Evolutionary conservation across 805 yeast genomes (phyloP), one percentile per base, ranked within the genome.

Genomic region (Yarrowia deformans): DNA sequence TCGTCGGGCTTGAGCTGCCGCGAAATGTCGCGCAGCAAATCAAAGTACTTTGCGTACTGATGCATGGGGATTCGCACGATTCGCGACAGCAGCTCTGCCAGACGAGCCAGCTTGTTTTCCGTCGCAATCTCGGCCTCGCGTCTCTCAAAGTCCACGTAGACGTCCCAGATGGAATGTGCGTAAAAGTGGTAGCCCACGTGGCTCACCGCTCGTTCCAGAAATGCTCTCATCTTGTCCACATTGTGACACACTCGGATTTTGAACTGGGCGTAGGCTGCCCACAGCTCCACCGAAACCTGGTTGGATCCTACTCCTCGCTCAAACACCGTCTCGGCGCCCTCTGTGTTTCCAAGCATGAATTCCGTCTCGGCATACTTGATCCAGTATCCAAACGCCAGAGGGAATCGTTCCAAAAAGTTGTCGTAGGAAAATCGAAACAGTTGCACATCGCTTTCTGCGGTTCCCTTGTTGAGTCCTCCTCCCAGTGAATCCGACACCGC

Each of bases 91-190:
- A 56, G 88, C 78, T 70, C 79, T 43, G 73, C 71, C 2, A 72
- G 60, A 0, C 86, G 73, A 3, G 77, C 76, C 1, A 80, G 71
- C 8, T 84, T 76, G 43, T 80, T 81, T 34, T 73, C 72, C 39
- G 48, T 39, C 4, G 55, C 56, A 18, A 52, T 50, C 40, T 84
- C 79, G 32, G 77, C 75, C 16, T 78, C 77, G 34, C 79, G 78
- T n/a, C 80, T 76, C 73, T 87, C 89, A 80, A 87, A 90, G 48
- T 84, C 88, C 32, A 94, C 77, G 71, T 86, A 88, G 68, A 84
- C 81, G 76, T 93, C 97, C 98, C 98, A 94, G 61, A 93, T 79
- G 0, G 87, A 81, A 76, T 93, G 96, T 1, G 96, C 84, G 71
- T 88, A 80, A 77, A 91, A 95, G 70, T 93, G 90, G 42, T 78